Conservation (phyloP, 208 protist species). For the Trypanosomatidae sp. region DNA sequence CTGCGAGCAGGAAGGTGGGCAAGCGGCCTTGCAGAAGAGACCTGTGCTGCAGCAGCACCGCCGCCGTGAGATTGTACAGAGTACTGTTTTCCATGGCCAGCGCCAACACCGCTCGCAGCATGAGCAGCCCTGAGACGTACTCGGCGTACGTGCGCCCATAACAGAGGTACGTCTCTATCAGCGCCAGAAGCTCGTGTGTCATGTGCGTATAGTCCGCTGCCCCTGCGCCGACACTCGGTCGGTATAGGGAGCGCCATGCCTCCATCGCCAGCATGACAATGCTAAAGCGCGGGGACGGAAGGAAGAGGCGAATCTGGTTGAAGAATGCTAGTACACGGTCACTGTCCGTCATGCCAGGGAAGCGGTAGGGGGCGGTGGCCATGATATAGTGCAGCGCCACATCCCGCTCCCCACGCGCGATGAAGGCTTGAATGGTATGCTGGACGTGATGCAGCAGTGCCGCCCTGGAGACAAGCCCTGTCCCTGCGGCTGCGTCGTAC, state of each 20-base stretch:
- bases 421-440: constrained; percentile 44
- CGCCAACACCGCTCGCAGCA: constrained; percentile 54
- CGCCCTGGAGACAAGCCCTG: not conserved
- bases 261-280: constrained; percentile 74
- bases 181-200: constrained; percentile 46
- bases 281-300: constrained; percentile 48
- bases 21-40: constrained; percentile 41
- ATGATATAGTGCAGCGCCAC: constrained; percentile 73
- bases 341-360: constrained; percentile 28
- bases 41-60: constrained; percentile 37
- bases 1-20: constrained; percentile 48
- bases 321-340: constrained; percentile 66
- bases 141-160: constrained; percentile 44
- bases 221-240: constrained; percentile 36
- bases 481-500: constrained; percentile 2
- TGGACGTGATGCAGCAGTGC: constrained; percentile 27
- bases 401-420: constrained; percentile 51
- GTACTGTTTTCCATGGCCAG: constrained; percentile 35
- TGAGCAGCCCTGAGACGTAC: constrained; percentile 55
- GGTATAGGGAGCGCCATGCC: constrained; percentile 58
- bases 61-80: constrained; percentile 8
- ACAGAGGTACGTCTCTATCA: constrained; percentile 47
- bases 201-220: constrained; percentile 52
- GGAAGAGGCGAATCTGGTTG: constrained; percentile 60
- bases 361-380: constrained; percentile 43